Percentiles rank a stretch among this genome's conserved stretches.
phyloP scores from a whole-genome alignment of 495 filamentous ascomycete genomes.

The Barbatosphaeria neglecta region DNA sequence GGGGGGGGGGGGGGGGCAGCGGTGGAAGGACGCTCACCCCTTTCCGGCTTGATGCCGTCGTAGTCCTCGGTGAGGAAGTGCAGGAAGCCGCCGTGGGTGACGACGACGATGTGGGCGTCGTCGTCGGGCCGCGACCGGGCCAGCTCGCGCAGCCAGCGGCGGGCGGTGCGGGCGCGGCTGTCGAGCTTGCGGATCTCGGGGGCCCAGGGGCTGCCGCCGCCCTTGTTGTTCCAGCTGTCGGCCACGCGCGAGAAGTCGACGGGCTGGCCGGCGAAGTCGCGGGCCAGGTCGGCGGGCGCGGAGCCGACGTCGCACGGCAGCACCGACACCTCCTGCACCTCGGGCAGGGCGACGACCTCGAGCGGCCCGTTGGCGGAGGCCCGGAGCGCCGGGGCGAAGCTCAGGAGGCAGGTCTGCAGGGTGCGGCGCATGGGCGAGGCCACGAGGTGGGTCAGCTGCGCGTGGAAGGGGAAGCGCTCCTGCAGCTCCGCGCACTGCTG shows the following conservation, averaged over 20 bases:
- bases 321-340: conserved; percentile 69
- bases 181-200: conserved; percentile 47
- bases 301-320: conserved; percentile 74
- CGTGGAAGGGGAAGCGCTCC: conserved; percentile 50
- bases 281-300: conserved; percentile 33
- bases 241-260: conserved; percentile 54
- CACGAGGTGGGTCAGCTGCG: conserved; percentile 56
- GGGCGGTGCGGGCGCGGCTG: conserved; percentile 49
- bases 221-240: conserved; percentile 63
- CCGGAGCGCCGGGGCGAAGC: conserved; percentile 43
- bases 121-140: conserved; percentile 33
- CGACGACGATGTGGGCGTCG: conserved; percentile 50
- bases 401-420: conserved; percentile 64
- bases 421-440: conserved; percentile 79
- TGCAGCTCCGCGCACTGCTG: conserved; percentile 59
- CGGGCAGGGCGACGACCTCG: conserved; percentile 64
- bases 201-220: conserved; percentile 39
- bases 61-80: conserved; percentile 78
- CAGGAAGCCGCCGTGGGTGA: conserved; percentile 37
- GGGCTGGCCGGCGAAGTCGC: conserved; percentile 44
- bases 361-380: too few species aligned
- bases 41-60: conserved; percentile 45
- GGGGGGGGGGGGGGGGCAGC: too few species aligned
- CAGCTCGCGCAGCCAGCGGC: conserved; percentile 53
- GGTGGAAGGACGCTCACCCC: conserved; percentile 29